These are phyloP conservation scores for Fraxinus cuspidata DNA, from an alignment of 257 asterid species.

Conservation along the genomic window DNA sequence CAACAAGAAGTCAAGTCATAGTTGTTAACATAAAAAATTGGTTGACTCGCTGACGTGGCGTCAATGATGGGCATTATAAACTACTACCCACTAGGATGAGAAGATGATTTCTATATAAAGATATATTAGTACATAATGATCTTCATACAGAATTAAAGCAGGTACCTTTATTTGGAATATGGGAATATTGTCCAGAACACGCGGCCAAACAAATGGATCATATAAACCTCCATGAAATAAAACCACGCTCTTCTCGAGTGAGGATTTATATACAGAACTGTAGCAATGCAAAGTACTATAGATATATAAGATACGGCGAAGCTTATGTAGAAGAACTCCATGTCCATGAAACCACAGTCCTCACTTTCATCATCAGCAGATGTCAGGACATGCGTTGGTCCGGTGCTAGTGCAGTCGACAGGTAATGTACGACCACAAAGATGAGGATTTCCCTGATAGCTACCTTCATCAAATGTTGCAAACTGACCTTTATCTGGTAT, in stretches of 20 bases:
- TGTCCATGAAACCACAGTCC: conserved; percentile 4
- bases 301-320: conserved; percentile 4
- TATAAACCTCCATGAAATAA: not conserved
- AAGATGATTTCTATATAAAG: too few species aligned
- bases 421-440: conserved; percentile 19
- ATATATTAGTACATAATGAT: too few species aligned
- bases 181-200: too few species aligned
- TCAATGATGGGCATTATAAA: too few species aligned
- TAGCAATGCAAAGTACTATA: not conserved
- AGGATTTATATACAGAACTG: conserved; percentile 9
- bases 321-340: not conserved
- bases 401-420: not conserved
- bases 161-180: too few species aligned
- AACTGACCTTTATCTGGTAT: conserved; percentile 8
- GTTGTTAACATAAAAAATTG: too few species aligned
- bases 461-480: conserved; percentile 15
- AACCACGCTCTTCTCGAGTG: conserved; percentile 15
- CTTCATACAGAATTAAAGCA: too few species aligned
- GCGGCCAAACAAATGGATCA: too few species aligned
- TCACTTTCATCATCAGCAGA: not conserved
- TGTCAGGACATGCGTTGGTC: not conserved
- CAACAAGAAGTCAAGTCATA: too few species aligned
- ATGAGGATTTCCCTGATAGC: conserved; percentile 20
- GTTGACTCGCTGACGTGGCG: too few species aligned
- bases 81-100: too few species aligned